Percentiles rank a stretch among this genome's conserved stretches.
Conservation (phyloP, 768 basidiomycete species). For the Boletus subparvulus region DNA sequence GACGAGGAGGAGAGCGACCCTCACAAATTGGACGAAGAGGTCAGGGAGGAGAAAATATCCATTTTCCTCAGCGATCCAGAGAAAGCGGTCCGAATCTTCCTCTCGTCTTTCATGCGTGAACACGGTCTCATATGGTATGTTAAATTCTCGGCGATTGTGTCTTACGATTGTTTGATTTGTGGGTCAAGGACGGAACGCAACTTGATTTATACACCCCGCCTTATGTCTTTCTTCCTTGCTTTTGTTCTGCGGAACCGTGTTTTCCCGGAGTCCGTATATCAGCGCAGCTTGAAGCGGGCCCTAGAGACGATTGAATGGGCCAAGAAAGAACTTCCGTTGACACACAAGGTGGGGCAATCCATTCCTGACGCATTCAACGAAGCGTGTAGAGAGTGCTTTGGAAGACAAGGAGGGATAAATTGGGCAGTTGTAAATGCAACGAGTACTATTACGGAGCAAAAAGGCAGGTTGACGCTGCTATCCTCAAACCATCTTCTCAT, state of each 20-base stretch:
- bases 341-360: conserved; percentile 37
- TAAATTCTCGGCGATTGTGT: neutral
- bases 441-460: conserved; percentile 2
- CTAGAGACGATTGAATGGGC: conserved; percentile 43
- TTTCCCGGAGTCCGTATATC: conserved; percentile 47
- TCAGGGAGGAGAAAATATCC: conserved; percentile 44
- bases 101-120: conserved; percentile 67
- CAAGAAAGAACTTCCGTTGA: conserved; percentile 43
- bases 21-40: conserved; percentile 32
- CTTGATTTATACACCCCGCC: conserved; percentile 49
- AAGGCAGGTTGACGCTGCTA: conserved; percentile 1
- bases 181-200: conserved; percentile 45
- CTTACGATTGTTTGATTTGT: neutral
- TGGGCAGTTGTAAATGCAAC: conserved; percentile 19
- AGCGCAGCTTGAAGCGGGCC: conserved; percentile 47
- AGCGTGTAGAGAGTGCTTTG: conserved; percentile 52
- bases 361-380: conserved; percentile 48
- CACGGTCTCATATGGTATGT: conserved; percentile 71
- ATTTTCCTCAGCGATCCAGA: conserved; percentile 66
- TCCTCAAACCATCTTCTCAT: conserved; percentile 9
- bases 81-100: conserved; percentile 55
- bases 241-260: conserved; percentile 58
- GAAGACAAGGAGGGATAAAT: conserved; percentile 43
- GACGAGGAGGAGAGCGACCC: conserved; percentile 40
- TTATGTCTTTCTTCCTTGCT: conserved; percentile 58